Evolutionary conservation across 2,329 filamentous ascomycete genomes (phyloP).

Genomic region (Pseudogymnoascus sp.): DNA sequence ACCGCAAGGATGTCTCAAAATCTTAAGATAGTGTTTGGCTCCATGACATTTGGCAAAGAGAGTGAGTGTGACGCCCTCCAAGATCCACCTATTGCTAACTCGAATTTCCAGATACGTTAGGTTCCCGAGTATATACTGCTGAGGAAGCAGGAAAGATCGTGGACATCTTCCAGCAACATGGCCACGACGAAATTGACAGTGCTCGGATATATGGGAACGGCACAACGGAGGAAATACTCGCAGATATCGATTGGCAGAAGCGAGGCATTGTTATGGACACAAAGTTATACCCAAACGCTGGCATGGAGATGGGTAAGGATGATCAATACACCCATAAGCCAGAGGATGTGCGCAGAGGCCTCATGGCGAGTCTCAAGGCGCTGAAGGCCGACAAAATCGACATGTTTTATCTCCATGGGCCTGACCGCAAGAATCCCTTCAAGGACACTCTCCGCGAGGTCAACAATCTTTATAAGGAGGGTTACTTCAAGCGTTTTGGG

Average conservation of each 20-base stretch:
- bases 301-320: constrained; percentile 34
- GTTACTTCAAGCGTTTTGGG: constrained; percentile 42
- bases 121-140: constrained; percentile 11
- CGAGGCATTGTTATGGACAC: constrained; percentile 57
- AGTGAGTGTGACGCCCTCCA: background rate
- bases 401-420: constrained; percentile 26
- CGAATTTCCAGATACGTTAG: background rate
- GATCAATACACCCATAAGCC: constrained; percentile 43
- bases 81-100: background rate
- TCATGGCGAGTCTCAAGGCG: constrained; percentile 46
- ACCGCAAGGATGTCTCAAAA: background rate
- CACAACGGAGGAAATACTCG: constrained; percentile 57
- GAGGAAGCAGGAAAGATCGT: constrained; percentile 54
- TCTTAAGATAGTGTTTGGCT: constrained; percentile 18
- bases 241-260: constrained; percentile 54
- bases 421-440: constrained; percentile 25
- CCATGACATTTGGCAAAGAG: constrained; percentile 20
- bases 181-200: constrained; percentile 65
- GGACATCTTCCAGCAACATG: constrained; percentile 57
- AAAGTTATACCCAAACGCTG: constrained; percentile 35
- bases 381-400: constrained; percentile 42
- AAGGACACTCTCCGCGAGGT: constrained; percentile 26
- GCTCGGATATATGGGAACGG: constrained; percentile 59
- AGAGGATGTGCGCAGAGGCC: constrained; percentile 40
- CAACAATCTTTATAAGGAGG: constrained; percentile 30